Conservation (phyloP, 1,284 basidiomycete genomes). For the Testicularia cyperi region DNA sequence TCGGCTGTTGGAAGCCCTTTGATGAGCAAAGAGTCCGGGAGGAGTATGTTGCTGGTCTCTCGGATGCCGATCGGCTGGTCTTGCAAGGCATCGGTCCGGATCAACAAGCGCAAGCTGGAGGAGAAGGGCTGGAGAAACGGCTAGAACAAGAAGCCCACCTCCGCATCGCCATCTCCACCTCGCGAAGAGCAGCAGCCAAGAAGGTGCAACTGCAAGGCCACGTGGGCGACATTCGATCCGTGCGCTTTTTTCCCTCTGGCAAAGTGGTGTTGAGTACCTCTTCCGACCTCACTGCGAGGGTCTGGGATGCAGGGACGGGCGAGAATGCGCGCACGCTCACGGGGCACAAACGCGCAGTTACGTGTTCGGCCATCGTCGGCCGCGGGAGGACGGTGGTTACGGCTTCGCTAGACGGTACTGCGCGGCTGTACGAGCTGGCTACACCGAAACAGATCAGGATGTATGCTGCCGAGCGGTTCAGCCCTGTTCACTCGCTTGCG, state of each 20-base stretch:
- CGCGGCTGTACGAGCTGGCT: conserved; percentile 75
- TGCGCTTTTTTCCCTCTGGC: conserved; percentile 52
- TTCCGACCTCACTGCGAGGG: conserved; percentile 68
- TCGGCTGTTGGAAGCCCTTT: too few species aligned
- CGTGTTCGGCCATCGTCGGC: conserved; percentile 67
- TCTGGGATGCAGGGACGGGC: conserved; percentile 65
- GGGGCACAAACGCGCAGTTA: conserved; percentile 69
- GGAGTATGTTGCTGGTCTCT: too few species aligned
- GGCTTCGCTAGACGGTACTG: conserved; percentile 69
- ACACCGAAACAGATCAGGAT: conserved; percentile 62
- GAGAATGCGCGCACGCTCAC: conserved; percentile 67
- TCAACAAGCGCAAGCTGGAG: neutral
- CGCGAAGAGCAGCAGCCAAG: too few species aligned
- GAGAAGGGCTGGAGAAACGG: conserved; percentile 15
- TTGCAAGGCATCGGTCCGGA: conserved; percentile 9
- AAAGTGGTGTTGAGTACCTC: conserved; percentile 67
- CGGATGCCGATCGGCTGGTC: conserved; percentile 3
- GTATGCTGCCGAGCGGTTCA: conserved; percentile 59
- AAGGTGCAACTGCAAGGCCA: conserved; percentile 42
- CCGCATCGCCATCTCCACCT: neutral
- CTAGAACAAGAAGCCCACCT: conserved; percentile 1
- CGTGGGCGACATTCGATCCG: conserved; percentile 45
- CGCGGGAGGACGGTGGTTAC: conserved; percentile 69
- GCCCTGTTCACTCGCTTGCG: conserved; percentile 64
- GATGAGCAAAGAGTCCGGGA: conserved; percentile 1